phyloP scores from a whole-genome alignment of 1,284 basidiomycete genomes.

The Chondrostereum purpureum region DNA sequence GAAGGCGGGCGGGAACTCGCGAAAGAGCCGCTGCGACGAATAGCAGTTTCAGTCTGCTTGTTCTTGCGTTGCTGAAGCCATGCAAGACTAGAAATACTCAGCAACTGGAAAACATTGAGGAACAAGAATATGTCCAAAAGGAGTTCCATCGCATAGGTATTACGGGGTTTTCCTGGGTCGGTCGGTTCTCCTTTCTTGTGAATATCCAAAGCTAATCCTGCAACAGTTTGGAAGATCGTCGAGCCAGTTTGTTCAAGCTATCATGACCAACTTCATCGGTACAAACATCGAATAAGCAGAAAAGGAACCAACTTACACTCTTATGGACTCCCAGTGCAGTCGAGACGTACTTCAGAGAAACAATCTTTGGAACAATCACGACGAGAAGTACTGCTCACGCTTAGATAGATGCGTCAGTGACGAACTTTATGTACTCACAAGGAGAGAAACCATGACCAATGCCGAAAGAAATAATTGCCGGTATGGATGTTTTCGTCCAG shows the following conservation, averaged over 20 bases:
- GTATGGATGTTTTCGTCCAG: slow-evolving; percentile 51
- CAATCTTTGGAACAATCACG: slow-evolving; percentile 68
- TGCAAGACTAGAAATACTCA: slow-evolving; percentile 42
- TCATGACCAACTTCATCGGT: slow-evolving; percentile 4
- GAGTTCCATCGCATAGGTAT: slow-evolving; percentile 34
- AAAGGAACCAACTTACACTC: slow-evolving; percentile 41
- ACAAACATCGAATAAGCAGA: slow-evolving; percentile 2
- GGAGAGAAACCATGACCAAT: slow-evolving; percentile 71
- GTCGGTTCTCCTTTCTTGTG: slow-evolving; percentile 21
- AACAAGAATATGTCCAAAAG: slow-evolving; percentile 54
- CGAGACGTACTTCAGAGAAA: slow-evolving; percentile 65
- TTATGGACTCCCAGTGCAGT: slow-evolving; percentile 78
- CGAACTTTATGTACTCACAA: slow-evolving; percentile 32
- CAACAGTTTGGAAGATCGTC: slow-evolving; percentile 63
- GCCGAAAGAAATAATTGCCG: slow-evolving; percentile 58
- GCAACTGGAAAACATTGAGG: slow-evolving; percentile 55
- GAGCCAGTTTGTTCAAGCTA: slow-evolving; percentile 71
- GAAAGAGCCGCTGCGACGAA: slow-evolving; percentile 5
- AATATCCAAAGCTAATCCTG: slow-evolving; percentile 58
- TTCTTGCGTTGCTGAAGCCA: slow-evolving; percentile 35
- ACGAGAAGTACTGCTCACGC: slow-evolving; percentile 57
- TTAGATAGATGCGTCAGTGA: slow-evolving; percentile 3
- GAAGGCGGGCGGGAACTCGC: slow-evolving; percentile 8
- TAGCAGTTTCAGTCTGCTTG: slow-evolving; percentile 15
- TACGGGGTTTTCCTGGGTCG: slow-evolving; percentile 13